phyloP scores from a whole-genome alignment of 192 early-diverging fungal species.

The Podila epigama region DNA sequence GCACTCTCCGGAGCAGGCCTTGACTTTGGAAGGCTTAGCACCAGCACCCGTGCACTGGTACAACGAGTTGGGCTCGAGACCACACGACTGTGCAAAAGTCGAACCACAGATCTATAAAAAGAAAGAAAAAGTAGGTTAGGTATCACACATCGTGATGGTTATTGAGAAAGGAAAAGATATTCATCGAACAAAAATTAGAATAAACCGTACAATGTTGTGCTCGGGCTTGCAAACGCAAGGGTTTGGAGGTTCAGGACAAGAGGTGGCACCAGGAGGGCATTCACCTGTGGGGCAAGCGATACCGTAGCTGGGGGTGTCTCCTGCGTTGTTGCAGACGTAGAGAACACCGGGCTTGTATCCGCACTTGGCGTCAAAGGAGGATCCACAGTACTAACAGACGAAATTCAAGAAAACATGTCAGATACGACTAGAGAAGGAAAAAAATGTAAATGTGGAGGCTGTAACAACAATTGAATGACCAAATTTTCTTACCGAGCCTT shows the following conservation, averaged over 20 bases:
- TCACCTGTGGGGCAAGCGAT: not conserved
- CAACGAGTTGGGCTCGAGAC: not conserved
- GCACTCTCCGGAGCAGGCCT: not conserved
- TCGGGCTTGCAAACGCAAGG: not conserved
- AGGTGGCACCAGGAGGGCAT: not conserved
- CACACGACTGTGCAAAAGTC: not conserved
- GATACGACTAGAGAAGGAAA: not conserved
- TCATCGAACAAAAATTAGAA: too few species aligned
- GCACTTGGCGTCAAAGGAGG: not conserved
- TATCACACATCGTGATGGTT: too few species aligned
- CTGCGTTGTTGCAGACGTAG: not conserved
- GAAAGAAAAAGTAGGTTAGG: too few species aligned
- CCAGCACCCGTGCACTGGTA: not conserved
- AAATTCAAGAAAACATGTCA: not conserved
- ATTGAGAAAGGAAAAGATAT: too few species aligned
- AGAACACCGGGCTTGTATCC: not conserved
- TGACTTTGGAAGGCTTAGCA: not conserved
- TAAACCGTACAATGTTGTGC: too few species aligned
- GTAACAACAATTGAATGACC: not conserved
- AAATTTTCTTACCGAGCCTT: not conserved
- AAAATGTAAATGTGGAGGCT: too few species aligned
- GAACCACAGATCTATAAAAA: constrained; percentile 7
- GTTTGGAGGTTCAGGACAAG: not conserved
- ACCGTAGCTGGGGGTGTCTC: not conserved
- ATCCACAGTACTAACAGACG: not conserved